These are phyloP conservation scores for Leccinum pallidistipes DNA, from an alignment of 1,284 basidiomycete species.

Conservation along the genomic window DNA sequence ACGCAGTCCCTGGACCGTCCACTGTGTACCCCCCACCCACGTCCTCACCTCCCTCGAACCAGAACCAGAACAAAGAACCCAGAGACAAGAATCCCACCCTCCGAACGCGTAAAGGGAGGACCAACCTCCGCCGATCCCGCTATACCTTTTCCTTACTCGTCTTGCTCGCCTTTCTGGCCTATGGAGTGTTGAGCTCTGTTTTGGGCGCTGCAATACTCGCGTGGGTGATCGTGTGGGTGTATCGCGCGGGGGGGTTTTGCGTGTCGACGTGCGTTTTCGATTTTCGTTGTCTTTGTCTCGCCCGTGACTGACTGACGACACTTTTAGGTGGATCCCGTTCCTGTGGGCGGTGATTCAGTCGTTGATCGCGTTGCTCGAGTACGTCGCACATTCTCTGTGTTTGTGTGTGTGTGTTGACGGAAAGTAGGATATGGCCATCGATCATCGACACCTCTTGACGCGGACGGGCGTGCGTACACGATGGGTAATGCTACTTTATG, in stretches of 20 bases:
- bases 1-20: not conserved
- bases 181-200: conserved; percentile 64
- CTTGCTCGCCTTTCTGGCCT: conserved; percentile 54
- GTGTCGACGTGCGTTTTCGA: conserved; percentile 74
- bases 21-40: not conserved
- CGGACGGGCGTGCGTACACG: not conserved
- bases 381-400: conserved; percentile 8
- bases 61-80: not conserved
- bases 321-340: conserved; percentile 76
- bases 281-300: not conserved
- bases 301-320: not conserved
- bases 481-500: not conserved
- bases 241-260: conserved; percentile 63
- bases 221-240: conserved; percentile 69
- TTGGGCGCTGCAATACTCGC: conserved; percentile 72
- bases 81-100: not conserved
- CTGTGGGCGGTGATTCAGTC: conserved; percentile 72
- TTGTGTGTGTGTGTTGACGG: conserved; percentile 8
- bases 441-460: conserved; percentile 52
- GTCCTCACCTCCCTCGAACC: not conserved
- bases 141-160: conserved; percentile 66
- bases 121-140: conserved; percentile 57
- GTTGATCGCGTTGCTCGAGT: conserved; percentile 68
- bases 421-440: conserved; percentile 52
- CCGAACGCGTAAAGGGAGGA: not conserved